Evolutionary conservation across 352 stramenopile genomes (phyloP).

Genomic region (Phytopythium kandeliae): DNA sequence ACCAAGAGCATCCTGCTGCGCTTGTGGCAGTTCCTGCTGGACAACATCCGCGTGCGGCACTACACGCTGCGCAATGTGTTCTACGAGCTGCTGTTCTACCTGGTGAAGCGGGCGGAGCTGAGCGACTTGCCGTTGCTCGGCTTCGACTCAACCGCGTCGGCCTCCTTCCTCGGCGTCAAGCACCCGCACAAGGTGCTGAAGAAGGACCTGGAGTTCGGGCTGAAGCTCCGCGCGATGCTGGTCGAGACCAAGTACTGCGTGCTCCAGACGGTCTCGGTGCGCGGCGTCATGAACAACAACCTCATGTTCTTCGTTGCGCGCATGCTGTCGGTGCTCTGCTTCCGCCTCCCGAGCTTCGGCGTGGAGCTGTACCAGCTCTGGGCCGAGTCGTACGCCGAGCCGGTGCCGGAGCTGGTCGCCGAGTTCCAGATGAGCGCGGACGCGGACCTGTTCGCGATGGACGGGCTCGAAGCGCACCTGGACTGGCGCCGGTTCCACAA

Average conservation of each 20-base stretch:
- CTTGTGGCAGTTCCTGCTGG: conserved; percentile 84
- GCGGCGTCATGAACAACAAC: conserved; percentile 90
- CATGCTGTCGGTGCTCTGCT: conserved; percentile 86
- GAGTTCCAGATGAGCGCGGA: conserved; percentile 83
- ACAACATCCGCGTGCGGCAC: conserved; percentile 88
- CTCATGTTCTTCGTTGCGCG: conserved; percentile 88
- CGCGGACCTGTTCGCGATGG: conserved; percentile 85
- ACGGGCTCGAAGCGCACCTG: conserved; percentile 80
- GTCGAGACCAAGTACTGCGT: conserved; percentile 88
- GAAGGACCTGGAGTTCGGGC: conserved; percentile 75
- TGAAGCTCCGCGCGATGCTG: conserved; percentile 85
- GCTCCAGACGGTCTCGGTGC: conserved; percentile 81
- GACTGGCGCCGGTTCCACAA: conserved; percentile 90
- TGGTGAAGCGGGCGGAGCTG: conserved; percentile 83
- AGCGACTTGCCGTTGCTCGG: conserved; percentile 79
- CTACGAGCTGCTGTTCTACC: conserved; percentile 86
- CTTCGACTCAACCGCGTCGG: conserved; percentile 74
- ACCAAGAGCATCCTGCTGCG: conserved; percentile 83
- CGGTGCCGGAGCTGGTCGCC: conserved; percentile 62
- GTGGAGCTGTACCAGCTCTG: conserved; percentile 86
- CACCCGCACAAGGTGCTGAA: conserved; percentile 72
- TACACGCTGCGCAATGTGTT: conserved; percentile 88
- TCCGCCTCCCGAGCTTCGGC: conserved; percentile 81
- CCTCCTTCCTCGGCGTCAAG: conserved; percentile 58
- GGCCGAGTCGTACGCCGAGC: conserved; percentile 81